Conservation (phyloP, 148 eudicot genomes). For the Nyssa sinensis region DNA sequence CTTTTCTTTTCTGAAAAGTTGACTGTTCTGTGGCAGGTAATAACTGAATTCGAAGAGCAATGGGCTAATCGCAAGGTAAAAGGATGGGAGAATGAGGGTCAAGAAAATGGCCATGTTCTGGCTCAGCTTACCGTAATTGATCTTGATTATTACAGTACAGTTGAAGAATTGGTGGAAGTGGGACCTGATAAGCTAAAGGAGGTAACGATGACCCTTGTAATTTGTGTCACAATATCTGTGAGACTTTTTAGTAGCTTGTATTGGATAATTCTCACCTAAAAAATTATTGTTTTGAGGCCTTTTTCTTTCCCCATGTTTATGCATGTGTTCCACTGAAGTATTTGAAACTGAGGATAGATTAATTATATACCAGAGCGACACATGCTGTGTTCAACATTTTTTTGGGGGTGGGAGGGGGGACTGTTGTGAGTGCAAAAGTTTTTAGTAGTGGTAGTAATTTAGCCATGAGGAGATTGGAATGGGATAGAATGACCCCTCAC, state of each 20-base stretch:
- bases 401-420: neutral
- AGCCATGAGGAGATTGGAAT: too few species aligned
- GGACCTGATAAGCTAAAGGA: constrained; percentile 93
- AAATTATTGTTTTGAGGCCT: neutral
- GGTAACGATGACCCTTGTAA: constrained; percentile 39
- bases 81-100: constrained; percentile 77
- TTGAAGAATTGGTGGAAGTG: constrained; percentile 80
- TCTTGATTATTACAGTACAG: constrained; percentile 82
- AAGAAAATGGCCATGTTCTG: constrained; percentile 59
- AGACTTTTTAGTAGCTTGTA: neutral
- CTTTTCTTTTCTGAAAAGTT: neutral
- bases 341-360: neutral
- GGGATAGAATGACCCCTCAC: neutral
- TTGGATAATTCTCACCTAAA: neutral
- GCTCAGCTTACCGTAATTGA: constrained; percentile 49
- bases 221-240: neutral
- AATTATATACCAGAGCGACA: neutral
- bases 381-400: neutral
- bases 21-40: constrained; percentile 44
- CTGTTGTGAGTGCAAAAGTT: neutral
- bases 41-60: constrained; percentile 85
- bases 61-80: constrained; percentile 64
- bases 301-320: neutral
- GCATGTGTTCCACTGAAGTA: neutral
- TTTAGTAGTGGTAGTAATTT: neutral